Evolutionary conservation across 2,329 filamentous ascomycete species (phyloP), one percentile per base, ranked within the genome.

Genomic region (Phoma sp.): DNA sequence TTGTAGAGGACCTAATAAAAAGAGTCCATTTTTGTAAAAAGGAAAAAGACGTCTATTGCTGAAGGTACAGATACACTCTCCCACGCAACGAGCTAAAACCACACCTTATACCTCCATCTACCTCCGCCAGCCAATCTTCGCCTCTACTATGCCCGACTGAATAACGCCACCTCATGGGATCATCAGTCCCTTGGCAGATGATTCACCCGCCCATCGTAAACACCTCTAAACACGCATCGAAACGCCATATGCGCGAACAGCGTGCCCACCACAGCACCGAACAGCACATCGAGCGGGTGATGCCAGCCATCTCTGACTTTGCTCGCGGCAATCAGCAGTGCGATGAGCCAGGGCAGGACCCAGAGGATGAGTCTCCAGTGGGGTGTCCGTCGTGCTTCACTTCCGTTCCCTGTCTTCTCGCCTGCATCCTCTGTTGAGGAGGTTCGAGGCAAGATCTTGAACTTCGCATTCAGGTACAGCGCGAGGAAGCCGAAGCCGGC

Each of bases 311-410:
- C 75, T 48, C 90, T 87, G 0, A 87, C 87, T 31, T 91, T 78
- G 0, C 85, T 84, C 3, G 85, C 86, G 0, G 83, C 86, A 22
- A 91, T 87, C 1, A 91, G 75, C 0, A 79, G 76, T 0, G 88
- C 88, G 1, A 85, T 82, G 0, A 90, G 80, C 25, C 90, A 75
- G 0, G 89, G 88, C 0, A 82, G 77, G 55, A 85, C 86, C 24
- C 84, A 79, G 7, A 81, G 78, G 10, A 88, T 75, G 9, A 90
- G 70, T 74, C 90, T 90, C 88, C 88, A 91, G 79, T 89, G 84
- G 4, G 82, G 77, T 0, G 87, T 82, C 63, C 89, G 10, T 24
- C 32, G 31, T 21, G 31, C 21, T 12, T 15, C 37, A 7, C 8
- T 13, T n/a, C 17, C 32, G 7, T 53, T 17, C 19, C 22, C 19